Evolutionary conservation across 1,139 yeast species (phyloP).

Genomic region (Saccharomycopsis crataegensis): DNA sequence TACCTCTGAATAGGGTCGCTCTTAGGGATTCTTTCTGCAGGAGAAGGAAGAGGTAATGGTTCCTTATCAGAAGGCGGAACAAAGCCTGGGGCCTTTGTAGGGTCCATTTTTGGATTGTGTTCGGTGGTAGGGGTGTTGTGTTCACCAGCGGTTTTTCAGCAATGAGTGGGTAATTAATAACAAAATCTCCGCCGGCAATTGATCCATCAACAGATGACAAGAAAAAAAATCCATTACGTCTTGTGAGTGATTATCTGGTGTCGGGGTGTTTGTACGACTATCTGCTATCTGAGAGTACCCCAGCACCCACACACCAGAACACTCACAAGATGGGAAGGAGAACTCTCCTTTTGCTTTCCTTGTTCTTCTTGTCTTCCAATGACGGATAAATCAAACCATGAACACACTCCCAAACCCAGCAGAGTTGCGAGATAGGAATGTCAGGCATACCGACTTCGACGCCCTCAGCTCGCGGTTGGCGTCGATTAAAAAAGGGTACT

Average conservation of each 20-base stretch:
- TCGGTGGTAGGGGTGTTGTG: not conserved
- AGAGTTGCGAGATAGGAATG: conserved; percentile 25
- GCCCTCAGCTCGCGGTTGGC: conserved; percentile 71
- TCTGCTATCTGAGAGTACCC: too few species aligned
- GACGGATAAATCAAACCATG: too few species aligned
- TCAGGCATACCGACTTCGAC: conserved; percentile 75
- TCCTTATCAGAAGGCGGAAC: conserved; percentile 60
- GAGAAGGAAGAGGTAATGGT: conserved; percentile 61
- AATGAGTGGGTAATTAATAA: not conserved
- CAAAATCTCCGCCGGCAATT: not conserved
- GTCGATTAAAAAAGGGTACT: conserved; percentile 48
- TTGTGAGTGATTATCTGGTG: not conserved
- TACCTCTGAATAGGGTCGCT: conserved; percentile 68
- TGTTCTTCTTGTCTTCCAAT: too few species aligned
- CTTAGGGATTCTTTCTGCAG: conserved; percentile 64
- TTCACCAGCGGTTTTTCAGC: not conserved
- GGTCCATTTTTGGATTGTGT: conserved; percentile 48
- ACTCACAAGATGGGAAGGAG: too few species aligned
- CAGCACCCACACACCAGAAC: too few species aligned
- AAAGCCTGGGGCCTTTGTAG: conserved; percentile 72
- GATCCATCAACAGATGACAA: not conserved
- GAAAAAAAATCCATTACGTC: not conserved
- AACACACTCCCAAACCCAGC: not conserved
- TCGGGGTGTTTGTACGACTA: too few species aligned
- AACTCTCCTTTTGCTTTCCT: too few species aligned